Conservation (phyloP, 2,329 filamentous ascomycete genomes). For the Zasmidium citrigriseum region DNA sequence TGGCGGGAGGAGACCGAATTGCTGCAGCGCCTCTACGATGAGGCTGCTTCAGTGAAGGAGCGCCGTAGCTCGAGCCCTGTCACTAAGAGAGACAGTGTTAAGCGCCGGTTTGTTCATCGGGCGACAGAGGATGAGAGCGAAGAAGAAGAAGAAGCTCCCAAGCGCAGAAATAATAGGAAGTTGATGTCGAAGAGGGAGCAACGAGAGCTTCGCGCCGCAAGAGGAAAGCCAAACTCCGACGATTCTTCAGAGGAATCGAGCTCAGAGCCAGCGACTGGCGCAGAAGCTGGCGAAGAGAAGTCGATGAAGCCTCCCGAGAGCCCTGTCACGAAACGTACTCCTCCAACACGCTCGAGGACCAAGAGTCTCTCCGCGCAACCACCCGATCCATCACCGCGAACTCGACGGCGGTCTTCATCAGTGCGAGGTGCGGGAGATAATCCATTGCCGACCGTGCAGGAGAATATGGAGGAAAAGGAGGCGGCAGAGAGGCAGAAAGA, state of each 20-base stretch:
- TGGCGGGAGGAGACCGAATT: slow-evolving; percentile 88
- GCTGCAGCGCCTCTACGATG: slow-evolving; percentile 73
- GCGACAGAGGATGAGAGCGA: slow-evolving; percentile 17
- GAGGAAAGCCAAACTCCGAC: slow-evolving; percentile 31
- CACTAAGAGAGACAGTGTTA: slow-evolving; percentile 33
- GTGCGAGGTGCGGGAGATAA: slow-evolving; percentile 24
- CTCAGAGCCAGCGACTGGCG: slow-evolving; percentile 22
- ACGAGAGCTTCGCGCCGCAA: slow-evolving; percentile 36
- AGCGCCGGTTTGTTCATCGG: slow-evolving; percentile 25
- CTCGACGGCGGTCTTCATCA: slow-evolving; percentile 29
- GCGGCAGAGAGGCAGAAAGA: slow-evolving; percentile 19
- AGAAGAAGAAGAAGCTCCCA: slow-evolving; percentile 27
- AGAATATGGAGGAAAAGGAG: slow-evolving; percentile 22
- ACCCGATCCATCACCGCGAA: slow-evolving; percentile 22
- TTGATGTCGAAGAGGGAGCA: slow-evolving; percentile 37
- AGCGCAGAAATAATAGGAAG: slow-evolving; percentile 35
- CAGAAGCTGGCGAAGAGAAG: slow-evolving; percentile 16
- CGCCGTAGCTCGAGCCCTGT: slow-evolving; percentile 38
- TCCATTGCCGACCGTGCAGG: slow-evolving; percentile 26
- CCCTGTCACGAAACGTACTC: slow-evolving; percentile 23
- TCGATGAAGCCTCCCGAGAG: slow-evolving; percentile 32
- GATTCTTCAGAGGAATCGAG: slow-evolving; percentile 29
- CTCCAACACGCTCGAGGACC: slow-evolving; percentile 26
- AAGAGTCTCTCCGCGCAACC: slow-evolving; percentile 30
- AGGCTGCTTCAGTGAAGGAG: slow-evolving; percentile 30